Evolutionary conservation across 768 basidiomycete species (phyloP), one percentile per base, ranked within the genome.

Genomic region (Baorangia bicolor): DNA sequence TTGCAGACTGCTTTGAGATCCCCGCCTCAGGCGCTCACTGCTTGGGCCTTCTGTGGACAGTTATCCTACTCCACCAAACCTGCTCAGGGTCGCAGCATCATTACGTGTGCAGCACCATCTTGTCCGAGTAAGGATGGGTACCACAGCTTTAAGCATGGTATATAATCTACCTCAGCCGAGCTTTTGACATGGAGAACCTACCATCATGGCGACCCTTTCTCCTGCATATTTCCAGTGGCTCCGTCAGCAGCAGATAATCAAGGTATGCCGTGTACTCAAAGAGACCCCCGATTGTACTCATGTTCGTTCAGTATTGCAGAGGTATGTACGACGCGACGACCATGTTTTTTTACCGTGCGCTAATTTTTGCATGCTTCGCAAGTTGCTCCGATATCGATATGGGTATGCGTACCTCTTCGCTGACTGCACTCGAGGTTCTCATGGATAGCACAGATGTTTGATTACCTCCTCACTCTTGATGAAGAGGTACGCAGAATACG

Each of bases 311-410:
- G 53, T 55, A 55, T 23, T 55, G 39, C 40, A 53, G 40, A 55
- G 53, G 53, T 54, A 27, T 54, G 53, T 54, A 27, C 52, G 49
- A 8, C 8, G 8, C 13, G 2, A 51, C 25, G 13, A 27, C 10
- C 18, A 3, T 20, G 14, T 52, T 35, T 31, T 31, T 40, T 41
- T 34, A 5, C 3, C 11, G 6, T 21, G 34, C 20, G 23, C 11
- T 57, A n/a, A 56, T 16, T 27, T 40, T 35, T 10, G 13, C 6
- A 18, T 28, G 11, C 8, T 1, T 18, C 20, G 11, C 56, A 57
- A 57, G 58, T 59, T 16, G 45, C 56, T 6, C 46, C 57, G 30
- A 34, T 59, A 30, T 59, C 58, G 1, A 53, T 59, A 48, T 59
- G 58, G 50, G 58, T 53, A 53, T 20, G 50, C 21, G 5, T 9